phyloP scores from a whole-genome alignment of 768 basidiomycete species.

The Lactifluus subvellereus region DNA sequence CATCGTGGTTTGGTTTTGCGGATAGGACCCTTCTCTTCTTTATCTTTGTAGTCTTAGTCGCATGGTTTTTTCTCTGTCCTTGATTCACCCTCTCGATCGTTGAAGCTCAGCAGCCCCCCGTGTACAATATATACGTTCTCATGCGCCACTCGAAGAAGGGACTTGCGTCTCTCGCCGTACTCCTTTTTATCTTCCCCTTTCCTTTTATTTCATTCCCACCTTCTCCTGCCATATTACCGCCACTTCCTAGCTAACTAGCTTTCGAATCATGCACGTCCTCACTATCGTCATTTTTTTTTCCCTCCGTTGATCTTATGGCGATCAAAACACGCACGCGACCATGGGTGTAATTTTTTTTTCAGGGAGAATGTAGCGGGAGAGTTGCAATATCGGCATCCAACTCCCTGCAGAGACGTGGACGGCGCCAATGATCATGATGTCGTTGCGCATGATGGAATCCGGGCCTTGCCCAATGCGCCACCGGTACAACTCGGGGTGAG shows the following conservation, averaged over 20 bases:
- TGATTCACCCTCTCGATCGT: not conserved
- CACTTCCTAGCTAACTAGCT: too few relatives aligned
- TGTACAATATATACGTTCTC: too few relatives aligned
- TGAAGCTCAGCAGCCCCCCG: not conserved
- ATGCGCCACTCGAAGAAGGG: too few relatives aligned
- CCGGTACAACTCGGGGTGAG: not conserved
- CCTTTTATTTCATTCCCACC: too few relatives aligned
- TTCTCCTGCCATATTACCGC: too few relatives aligned
- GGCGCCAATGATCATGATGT: slow-evolving; percentile 6
- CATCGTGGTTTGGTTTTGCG: not conserved
- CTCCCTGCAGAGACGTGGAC: slow-evolving; percentile 5
- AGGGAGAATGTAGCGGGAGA: not conserved
- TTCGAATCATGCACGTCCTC: too few relatives aligned
- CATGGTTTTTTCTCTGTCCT: not conserved
- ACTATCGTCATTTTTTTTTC: too few relatives aligned
- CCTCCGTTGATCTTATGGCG: too few relatives aligned
- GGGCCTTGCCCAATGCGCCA: not conserved
- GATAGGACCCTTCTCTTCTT: not conserved
- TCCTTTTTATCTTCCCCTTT: too few relatives aligned
- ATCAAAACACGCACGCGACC: too few relatives aligned
- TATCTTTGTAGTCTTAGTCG: not conserved
- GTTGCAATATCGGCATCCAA: slow-evolving; percentile 19
- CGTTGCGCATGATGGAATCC: not conserved
- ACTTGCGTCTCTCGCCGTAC: too few relatives aligned
- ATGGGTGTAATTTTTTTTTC: too few relatives aligned